Percentiles rank a stretch among this genome's conserved stretches.
phyloP scores from a whole-genome alignment of 495 filamentous ascomycete species.

The Apodospora peruviana region DNA sequence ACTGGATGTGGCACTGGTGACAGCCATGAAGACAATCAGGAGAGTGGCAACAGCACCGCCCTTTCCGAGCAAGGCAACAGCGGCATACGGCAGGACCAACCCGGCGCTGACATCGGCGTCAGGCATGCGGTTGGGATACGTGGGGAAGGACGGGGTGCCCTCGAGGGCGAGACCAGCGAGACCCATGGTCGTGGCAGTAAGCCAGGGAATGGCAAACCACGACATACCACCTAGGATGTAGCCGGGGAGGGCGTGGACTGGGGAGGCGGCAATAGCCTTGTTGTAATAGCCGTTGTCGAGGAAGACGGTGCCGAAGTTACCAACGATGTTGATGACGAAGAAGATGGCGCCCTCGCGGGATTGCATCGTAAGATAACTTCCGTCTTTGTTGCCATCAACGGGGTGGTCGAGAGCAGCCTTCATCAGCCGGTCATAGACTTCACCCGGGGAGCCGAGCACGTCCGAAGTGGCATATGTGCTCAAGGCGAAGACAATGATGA shows the following conservation, averaged over 20 bases:
- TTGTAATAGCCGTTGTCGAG: constrained; percentile 84
- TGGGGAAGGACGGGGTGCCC: constrained; percentile 65
- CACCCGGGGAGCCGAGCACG: constrained; percentile 71
- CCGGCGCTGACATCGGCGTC: constrained; percentile 76
- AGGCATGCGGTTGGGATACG: constrained; percentile 66
- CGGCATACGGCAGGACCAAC: constrained; percentile 81
- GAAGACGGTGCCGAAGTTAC: constrained; percentile 79
- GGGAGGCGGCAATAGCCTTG: constrained; percentile 89
- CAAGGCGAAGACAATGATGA: constrained; percentile 88
- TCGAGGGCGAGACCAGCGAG: constrained; percentile 84
- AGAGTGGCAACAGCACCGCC: constrained; percentile 81
- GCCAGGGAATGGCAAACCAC: constrained; percentile 97
- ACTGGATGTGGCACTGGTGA: constrained; percentile 83
- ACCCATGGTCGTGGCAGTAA: constrained; percentile 89
- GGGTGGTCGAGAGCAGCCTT: constrained; percentile 66
- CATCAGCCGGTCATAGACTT: constrained; percentile 75
- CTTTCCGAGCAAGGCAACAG: constrained; percentile 82
- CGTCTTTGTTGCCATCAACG: constrained; percentile 77
- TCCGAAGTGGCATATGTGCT: constrained; percentile 74
- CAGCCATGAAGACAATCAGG: constrained; percentile 92
- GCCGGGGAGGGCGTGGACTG: constrained; percentile 83
- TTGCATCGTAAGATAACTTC: constrained; percentile 87
- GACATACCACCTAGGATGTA: constrained; percentile 86
- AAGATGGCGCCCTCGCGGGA: constrained; percentile 86
- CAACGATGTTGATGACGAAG: constrained; percentile 86